phyloP scores from a whole-genome alignment of 768 basidiomycete species.

The Kwoniella sp. region DNA sequence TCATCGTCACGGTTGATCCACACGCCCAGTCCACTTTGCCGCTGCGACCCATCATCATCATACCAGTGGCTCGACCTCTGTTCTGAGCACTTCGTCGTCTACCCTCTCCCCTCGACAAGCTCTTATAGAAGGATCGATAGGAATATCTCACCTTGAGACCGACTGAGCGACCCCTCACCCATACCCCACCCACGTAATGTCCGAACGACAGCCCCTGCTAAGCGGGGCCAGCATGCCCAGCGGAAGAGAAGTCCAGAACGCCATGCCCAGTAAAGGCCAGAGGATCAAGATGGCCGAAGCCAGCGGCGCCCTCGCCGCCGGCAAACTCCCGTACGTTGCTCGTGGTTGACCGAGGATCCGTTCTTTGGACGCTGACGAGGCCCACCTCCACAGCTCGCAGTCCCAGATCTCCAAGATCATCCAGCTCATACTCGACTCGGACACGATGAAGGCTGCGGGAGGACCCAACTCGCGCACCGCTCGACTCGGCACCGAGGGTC shows the following conservation, averaged over 20 bases:
- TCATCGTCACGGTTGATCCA: not conserved
- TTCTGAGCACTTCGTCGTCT: no score
- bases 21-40: no score
- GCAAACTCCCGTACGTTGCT: slow-evolving; percentile 48
- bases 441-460: slow-evolving; percentile 43
- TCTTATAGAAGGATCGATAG: not conserved
- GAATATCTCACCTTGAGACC: not conserved
- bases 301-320: slow-evolving; percentile 46
- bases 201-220: slow-evolving; percentile 21
- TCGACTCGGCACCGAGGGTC: slow-evolving; percentile 44
- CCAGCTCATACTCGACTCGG: slow-evolving; percentile 42
- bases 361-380: not conserved
- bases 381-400: slow-evolving; percentile 26
- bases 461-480: slow-evolving; percentile 47
- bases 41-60: no score
- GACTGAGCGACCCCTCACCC: no score
- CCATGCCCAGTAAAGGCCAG: slow-evolving; percentile 36
- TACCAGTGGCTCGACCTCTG: no score
- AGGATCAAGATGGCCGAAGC: slow-evolving; percentile 45
- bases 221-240: slow-evolving; percentile 30
- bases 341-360: not conserved
- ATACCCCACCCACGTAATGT: not conserved
- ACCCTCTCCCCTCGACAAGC: no score
- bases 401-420: slow-evolving; percentile 46
- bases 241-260: slow-evolving; percentile 27